Percentiles rank a stretch among this genome's conserved stretches.
These are phyloP conservation scores for Sporothrix pseudoabietina DNA, from an alignment of 2,329 filamentous ascomycete species.

Conservation along the genomic window DNA sequence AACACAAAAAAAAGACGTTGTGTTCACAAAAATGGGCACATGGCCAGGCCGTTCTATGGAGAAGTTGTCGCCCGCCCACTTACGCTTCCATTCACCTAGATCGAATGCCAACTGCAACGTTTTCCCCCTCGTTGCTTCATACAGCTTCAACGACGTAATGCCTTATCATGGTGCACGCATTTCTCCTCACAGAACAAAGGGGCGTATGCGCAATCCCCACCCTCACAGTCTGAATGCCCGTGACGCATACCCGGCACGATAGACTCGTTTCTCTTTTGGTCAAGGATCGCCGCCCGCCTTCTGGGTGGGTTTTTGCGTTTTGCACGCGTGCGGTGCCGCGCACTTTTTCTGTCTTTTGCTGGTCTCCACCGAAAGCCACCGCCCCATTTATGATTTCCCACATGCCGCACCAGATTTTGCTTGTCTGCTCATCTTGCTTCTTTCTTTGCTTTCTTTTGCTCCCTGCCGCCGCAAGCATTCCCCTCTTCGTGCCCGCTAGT, in stretches of 20 bases:
- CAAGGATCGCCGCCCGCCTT: not conserved
- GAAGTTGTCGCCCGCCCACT: not conserved
- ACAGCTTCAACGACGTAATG: not conserved
- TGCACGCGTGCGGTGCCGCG: not conserved
- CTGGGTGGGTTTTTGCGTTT: not conserved
- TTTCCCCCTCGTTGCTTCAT: not conserved
- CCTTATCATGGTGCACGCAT: not conserved
- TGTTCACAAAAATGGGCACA: not conserved
- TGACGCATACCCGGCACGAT: not conserved
- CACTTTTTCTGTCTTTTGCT: not conserved
- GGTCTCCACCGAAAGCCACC: not conserved
- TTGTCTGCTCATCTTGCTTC: not conserved
- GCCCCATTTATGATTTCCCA: slow-evolving; percentile 3
- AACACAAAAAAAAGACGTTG: not conserved
- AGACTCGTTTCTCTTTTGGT: slow-evolving; percentile 10
- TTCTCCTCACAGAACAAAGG: not conserved
- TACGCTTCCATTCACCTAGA: not conserved
- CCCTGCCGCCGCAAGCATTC: not conserved
- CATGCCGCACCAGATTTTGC: slow-evolving; percentile 2
- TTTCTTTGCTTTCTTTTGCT: not conserved
- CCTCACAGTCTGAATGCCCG: not conserved
- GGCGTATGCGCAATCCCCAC: not conserved
- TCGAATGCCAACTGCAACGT: not conserved
- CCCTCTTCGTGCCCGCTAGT: not conserved
- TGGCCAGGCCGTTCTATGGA: not conserved